These are phyloP conservation scores for Fraxinus sp. DNA, from an alignment of 305 asterid genomes.

Conservation along the genomic window DNA sequence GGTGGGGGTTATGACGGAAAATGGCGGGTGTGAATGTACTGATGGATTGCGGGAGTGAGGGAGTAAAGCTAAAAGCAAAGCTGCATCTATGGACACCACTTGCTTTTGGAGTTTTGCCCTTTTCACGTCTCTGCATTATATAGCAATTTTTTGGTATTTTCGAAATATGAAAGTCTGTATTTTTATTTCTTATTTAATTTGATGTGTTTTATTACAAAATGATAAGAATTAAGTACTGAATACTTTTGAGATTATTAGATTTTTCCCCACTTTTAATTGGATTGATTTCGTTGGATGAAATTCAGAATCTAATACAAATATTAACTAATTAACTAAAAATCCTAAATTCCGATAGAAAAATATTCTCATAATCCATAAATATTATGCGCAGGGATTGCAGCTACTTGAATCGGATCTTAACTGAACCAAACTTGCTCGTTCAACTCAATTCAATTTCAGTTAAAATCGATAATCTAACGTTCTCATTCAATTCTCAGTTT, in stretches of 20 bases:
- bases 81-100: constrained; percentile 32
- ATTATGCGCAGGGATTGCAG: background rate
- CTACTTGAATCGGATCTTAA: background rate
- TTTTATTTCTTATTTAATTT: no score
- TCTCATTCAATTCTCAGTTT: no score
- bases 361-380: background rate
- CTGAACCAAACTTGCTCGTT: background rate
- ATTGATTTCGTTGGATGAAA: no score
- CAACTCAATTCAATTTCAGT: background rate
- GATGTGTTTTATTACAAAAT: background rate
- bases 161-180: no score
- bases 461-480: background rate
- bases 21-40: background rate
- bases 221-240: no score
- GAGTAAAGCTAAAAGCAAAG: constrained; percentile 17
- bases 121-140: constrained; percentile 17
- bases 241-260: no score
- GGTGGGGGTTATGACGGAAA: background rate
- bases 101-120: constrained; percentile 26
- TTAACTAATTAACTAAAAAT: background rate
- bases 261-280: no score
- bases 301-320: background rate
- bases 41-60: background rate
- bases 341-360: background rate
- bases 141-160: background rate